A percentile compares a stretch with the other conserved stretches of the same genome.
Conservation (phyloP, 768 basidiomycete species). For the Postia placenta region DNA sequence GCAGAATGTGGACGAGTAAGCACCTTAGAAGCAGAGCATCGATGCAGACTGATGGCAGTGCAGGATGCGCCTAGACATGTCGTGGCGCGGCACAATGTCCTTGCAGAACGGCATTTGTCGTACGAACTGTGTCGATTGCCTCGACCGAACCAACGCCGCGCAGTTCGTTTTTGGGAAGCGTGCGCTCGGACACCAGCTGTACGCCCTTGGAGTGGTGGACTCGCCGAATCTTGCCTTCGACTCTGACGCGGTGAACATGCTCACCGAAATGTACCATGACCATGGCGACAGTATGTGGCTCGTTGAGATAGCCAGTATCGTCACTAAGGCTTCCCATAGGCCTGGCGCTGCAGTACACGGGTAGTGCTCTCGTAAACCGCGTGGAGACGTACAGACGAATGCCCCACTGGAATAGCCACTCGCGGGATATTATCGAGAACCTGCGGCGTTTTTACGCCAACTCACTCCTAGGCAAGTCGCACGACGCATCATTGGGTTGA, state of each 20-base stretch:
- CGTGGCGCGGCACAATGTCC: slow-evolving; percentile 62
- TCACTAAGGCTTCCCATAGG: slow-evolving; percentile 38
- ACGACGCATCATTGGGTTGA: too few relatives aligned
- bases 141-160: slow-evolving; percentile 94
- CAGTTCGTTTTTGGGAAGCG: slow-evolving; percentile 97
- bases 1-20: slow-evolving; percentile 37
- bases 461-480: slow-evolving; percentile 68
- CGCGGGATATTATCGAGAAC: slow-evolving; percentile 93
- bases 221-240: slow-evolving; percentile 85
- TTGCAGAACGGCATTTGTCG: slow-evolving; percentile 91
- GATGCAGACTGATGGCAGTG: background rate
- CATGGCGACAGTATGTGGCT: slow-evolving; percentile 80
- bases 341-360: slow-evolving; percentile 93
- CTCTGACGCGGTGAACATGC: slow-evolving; percentile 91
- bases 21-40: background rate
- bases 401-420: slow-evolving; percentile 97
- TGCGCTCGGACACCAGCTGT: slow-evolving; percentile 90
- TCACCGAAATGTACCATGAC: slow-evolving; percentile 99
- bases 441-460: slow-evolving; percentile 94
- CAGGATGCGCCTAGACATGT: slow-evolving; percentile 25
- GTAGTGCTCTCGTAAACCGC: slow-evolving; percentile 91
- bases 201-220: slow-evolving; percentile 86
- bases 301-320: background rate
- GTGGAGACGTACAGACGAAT: slow-evolving; percentile 94
- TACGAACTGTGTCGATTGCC: slow-evolving; percentile 95